phyloP scores from a whole-genome alignment of 2,329 filamentous ascomycete genomes.

The Fusarium subglutinans region DNA sequence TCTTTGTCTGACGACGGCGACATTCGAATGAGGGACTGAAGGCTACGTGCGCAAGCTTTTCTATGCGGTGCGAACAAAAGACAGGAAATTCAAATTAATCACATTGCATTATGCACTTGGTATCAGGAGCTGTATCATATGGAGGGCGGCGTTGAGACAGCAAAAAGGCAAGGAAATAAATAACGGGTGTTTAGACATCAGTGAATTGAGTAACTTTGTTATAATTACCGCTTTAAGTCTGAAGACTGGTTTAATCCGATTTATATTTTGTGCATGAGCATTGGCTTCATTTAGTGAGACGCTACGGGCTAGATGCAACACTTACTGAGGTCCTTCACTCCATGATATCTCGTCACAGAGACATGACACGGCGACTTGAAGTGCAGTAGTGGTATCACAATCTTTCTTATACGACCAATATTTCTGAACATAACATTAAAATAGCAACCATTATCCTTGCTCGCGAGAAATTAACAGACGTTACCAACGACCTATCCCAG shows the following conservation, averaged over 20 bases:
- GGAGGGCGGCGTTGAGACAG: neutral
- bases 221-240: neutral
- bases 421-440: slow-evolving; percentile 4
- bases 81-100: neutral
- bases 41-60: neutral
- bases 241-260: neutral
- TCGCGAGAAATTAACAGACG: slow-evolving; percentile 16
- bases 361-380: neutral
- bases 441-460: slow-evolving; percentile 15
- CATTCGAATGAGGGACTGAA: slow-evolving; percentile 18
- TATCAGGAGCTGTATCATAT: neutral
- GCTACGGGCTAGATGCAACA: neutral
- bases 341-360: neutral
- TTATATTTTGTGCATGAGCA: too few relatives aligned
- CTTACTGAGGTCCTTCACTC: neutral
- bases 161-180: slow-evolving; percentile 4
- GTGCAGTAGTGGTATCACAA: neutral
- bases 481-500: slow-evolving; percentile 24
- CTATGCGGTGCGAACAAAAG: neutral
- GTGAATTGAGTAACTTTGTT: slow-evolving; percentile 14
- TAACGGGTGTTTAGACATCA: slow-evolving; percentile 1
- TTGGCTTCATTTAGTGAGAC: neutral
- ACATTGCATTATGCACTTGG: neutral
- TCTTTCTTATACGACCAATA: neutral
- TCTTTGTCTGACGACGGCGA: slow-evolving; percentile 20